These are phyloP conservation scores for Fusarium sp. DNA, from an alignment of 2,329 filamentous ascomycete species.

Conservation along the genomic window DNA sequence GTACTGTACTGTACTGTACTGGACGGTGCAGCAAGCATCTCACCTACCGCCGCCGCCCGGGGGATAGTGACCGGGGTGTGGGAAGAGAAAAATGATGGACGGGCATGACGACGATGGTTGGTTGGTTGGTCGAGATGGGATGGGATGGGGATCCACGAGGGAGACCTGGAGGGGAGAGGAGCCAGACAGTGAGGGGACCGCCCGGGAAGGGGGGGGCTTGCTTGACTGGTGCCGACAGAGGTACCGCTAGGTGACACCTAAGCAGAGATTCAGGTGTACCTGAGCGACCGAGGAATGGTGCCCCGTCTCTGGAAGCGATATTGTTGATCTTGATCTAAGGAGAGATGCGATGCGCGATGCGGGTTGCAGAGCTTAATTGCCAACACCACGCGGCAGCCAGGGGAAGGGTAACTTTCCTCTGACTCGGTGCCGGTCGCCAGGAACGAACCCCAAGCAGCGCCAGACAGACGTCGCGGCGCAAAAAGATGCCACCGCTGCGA, in stretches of 20 bases:
- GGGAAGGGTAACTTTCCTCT: not conserved
- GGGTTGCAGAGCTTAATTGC: not conserved
- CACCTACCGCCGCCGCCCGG: constrained; percentile 11
- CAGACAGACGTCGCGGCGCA: not conserved
- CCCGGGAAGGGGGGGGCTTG: not conserved
- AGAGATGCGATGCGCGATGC: not conserved
- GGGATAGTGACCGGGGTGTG: constrained; percentile 29
- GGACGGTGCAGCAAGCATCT: constrained; percentile 1
- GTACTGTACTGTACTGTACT: not conserved
- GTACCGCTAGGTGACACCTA: constrained; percentile 15
- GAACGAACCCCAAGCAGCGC: not conserved
- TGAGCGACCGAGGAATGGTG: constrained; percentile 16
- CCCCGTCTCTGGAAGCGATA: constrained; percentile 2
- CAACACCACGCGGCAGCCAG: not conserved
- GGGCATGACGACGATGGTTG: constrained; percentile 1
- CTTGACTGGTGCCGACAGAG: constrained; percentile 1
- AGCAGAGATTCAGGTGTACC: constrained; percentile 29
- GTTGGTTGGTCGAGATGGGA: not conserved
- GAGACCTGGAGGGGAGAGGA: not conserved
- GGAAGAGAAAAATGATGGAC: constrained; percentile 15
- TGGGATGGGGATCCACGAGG: constrained; percentile 3
- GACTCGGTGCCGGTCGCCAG: not conserved
- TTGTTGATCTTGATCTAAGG: constrained; percentile 10
- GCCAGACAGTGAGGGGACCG: not conserved
- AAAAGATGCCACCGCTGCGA: not conserved